Evolutionary conservation across 257 asterid species (phyloP), one percentile per base, ranked within the genome.

Genomic region (Solanum clarkiae): DNA sequence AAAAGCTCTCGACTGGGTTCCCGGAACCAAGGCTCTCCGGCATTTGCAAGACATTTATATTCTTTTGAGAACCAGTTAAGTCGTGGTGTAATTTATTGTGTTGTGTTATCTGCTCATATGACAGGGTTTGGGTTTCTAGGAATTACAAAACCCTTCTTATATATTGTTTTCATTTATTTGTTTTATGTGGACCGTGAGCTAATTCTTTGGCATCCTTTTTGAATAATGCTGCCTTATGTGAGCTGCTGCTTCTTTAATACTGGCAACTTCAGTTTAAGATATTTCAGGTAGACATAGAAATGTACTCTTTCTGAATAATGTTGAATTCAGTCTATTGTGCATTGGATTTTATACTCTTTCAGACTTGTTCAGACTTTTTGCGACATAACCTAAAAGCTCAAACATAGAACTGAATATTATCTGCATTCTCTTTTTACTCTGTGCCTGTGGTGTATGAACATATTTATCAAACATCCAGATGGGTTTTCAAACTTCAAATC

Each of bases 1-100:
- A 94, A 94, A 90, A 85, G 93, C 84, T 88, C 84, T 87, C 85
- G 81, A 65, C 83, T 87, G 68, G 88, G 84, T 89, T 86, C 84
- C 88, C 88, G 53, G 40, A 81, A 88, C 87, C 87, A 82, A 82
- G 87, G 87, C 89, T 86, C 69, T 86, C 74, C 90, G 84, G 90
- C 89, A 26, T 79, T 84, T 44, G 51, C 54, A 56, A 86, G 86
- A 87, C 81, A 57, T 79, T 49, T 84, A 71, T 86, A 87, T 90
- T 92, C 91, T 88, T 92, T 90, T 89, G 88, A 87, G 89, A 79
- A 84, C 86, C 89, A 69, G 86, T 81, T 89, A 86, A 89, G 81
- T 86, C 74, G 26, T 88, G 87, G 86, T 81, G 90, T 89, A 84
- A 83, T 90, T 88, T 86, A 69, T 74, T 81, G 85, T 83, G 80